Evolutionary conservation across 2,329 filamentous ascomycete species (phyloP).

Genomic region (Fusarium scirpi): DNA sequence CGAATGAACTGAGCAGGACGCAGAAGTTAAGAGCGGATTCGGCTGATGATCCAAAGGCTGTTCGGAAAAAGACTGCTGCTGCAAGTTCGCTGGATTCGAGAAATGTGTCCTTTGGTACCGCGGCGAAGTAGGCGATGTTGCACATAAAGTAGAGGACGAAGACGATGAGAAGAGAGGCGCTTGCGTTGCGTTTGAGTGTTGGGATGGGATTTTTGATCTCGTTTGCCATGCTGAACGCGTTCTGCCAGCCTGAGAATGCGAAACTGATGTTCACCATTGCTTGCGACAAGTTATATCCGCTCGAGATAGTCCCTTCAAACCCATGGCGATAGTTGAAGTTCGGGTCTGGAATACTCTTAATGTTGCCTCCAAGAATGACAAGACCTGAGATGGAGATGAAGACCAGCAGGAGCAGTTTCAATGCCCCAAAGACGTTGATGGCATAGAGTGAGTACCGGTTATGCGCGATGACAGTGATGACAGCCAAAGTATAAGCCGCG

Average conservation of each 20-base stretch:
- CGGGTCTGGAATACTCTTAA: slow-evolving; percentile 49
- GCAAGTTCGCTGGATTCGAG: slow-evolving; percentile 64
- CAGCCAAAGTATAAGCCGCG: slow-evolving; percentile 70
- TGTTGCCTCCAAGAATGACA: slow-evolving; percentile 65
- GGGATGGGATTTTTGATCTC: slow-evolving; percentile 71
- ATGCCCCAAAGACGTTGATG: slow-evolving; percentile 66
- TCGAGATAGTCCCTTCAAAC: slow-evolving; percentile 52
- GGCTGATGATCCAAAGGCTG: slow-evolving; percentile 64
- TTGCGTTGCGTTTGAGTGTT: slow-evolving; percentile 63
- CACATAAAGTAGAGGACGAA: slow-evolving; percentile 68
- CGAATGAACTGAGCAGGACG: slow-evolving; percentile 68
- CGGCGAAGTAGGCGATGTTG: slow-evolving; percentile 72
- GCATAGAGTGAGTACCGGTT: slow-evolving; percentile 69
- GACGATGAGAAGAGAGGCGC: slow-evolving; percentile 63
- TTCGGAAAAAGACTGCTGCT: slow-evolving; percentile 69
- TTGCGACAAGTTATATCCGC: slow-evolving; percentile 54
- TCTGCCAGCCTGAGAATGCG: slow-evolving; percentile 69
- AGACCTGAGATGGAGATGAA: slow-evolving; percentile 72
- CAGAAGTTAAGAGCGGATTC: slow-evolving; percentile 66
- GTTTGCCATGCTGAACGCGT: slow-evolving; percentile 72
- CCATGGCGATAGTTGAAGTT: slow-evolving; percentile 53
- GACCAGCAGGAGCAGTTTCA: slow-evolving; percentile 73
- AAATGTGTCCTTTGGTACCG: slow-evolving; percentile 67
- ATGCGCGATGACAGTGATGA: slow-evolving; percentile 65
- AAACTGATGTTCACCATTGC: slow-evolving; percentile 71